phyloP scores from a whole-genome alignment of 306 rosid species.

The Prinsepia uniflora region DNA sequence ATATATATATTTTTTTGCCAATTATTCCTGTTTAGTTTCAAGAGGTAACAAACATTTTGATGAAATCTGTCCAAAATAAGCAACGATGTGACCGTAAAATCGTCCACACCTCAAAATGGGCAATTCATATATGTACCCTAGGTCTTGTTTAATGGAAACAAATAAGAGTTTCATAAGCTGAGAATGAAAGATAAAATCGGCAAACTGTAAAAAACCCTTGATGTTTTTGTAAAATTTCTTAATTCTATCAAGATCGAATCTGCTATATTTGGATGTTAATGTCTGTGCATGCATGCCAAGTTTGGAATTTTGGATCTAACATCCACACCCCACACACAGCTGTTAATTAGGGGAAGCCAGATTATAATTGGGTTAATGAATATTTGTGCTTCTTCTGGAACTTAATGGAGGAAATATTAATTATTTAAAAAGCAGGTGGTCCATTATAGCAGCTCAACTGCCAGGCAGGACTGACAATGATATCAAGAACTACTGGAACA shows the following conservation, averaged over 20 bases:
- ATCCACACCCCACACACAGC: slow-evolving; percentile 24
- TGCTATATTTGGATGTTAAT: slow-evolving; percentile 22
- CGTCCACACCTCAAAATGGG: too few species aligned
- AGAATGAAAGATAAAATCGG: background rate
- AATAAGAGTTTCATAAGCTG: background rate
- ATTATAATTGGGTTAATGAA: background rate
- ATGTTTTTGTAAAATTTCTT: background rate
- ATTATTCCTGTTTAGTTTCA: slow-evolving; percentile 6
- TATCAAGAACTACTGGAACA: slow-evolving; percentile 97
- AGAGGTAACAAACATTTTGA: slow-evolving; percentile 7
- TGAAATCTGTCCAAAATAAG: slow-evolving; percentile 28
- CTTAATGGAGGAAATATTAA: background rate
- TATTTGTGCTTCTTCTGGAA: background rate
- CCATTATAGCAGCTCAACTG: slow-evolving; percentile 84
- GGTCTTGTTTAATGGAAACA: background rate
- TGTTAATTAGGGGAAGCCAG: slow-evolving; percentile 8
- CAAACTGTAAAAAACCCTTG: background rate
- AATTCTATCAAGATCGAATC: slow-evolving; percentile 10
- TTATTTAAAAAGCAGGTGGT: slow-evolving; percentile 57
- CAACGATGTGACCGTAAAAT: background rate
- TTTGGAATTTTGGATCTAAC: slow-evolving; percentile 36
- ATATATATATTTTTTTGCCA: too few species aligned
- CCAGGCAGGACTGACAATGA: slow-evolving; percentile 95
- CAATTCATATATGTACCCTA: too few species aligned
- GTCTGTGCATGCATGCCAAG: slow-evolving; percentile 38